Base-by-base conservation (phyloP, 805 yeast genomes). In the Metschnikowia aberdeeniae region DNA sequence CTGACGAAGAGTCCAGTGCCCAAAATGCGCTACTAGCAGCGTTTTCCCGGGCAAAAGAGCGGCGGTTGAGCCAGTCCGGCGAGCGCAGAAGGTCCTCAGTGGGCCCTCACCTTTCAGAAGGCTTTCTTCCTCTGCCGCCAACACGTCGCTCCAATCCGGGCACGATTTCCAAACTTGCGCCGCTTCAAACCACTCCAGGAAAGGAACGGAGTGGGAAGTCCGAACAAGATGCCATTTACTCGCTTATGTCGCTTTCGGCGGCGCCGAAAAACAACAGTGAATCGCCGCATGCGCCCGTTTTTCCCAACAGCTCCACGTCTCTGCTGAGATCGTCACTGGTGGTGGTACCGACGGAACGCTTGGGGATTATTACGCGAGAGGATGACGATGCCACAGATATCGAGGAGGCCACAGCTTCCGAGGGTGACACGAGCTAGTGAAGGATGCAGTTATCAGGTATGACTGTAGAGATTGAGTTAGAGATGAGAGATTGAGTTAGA, bases 191-290 rank as follows among this genome's bases (percentile, higher is more conserved):
- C 31, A 45, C 48, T 7, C 31, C 47, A n/a, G 44, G 41, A 13
- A 30, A 35, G 11, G 41, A 42, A 24, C 39, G 59, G 42, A 51
- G 60, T 49, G 59, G 62, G 50, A 59, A 63, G 39, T 52, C 56
- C 10, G 83, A 78, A 50, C 77, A 77, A 53, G 82, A 78, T 40
- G 83, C 83, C 6, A 73, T 78, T 9, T 63, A 73, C 56, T 76
- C 82, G 19, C 64, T 78, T 42, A 78, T 78, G 72, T 75, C 81
- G 32, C 63, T 78, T 34, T 70, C 82, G 6, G 75, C 81, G 1
- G 82, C 83, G 2, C 73, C 67, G 52, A 43, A 63, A 13, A 51
- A 55, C 33, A 65, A 63, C 39, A 61, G 60, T 36, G 45, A 45
- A n/a, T 24, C 75, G 77, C 42, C 41, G n/a, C 49, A 48, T 12